These are phyloP conservation scores for Eucalyptus curtisii DNA, from an alignment of 345 rosid species.

Conservation along the genomic window DNA sequence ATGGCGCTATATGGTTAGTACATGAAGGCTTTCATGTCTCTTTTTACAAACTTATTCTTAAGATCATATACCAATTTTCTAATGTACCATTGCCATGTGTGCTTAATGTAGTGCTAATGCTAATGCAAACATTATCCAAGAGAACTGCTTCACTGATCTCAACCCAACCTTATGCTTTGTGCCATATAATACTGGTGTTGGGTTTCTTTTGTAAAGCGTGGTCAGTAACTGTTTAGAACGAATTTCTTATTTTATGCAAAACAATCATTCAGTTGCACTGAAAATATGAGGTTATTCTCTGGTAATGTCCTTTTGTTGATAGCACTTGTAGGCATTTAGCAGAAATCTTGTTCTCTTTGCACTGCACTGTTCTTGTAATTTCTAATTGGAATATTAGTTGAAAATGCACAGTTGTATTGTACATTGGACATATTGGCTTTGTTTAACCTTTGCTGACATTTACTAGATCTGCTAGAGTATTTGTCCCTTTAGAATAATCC, in stretches of 20 bases:
- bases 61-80: neutral
- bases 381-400: neutral
- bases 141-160: neutral
- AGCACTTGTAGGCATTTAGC: neutral
- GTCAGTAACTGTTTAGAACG: neutral
- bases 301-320: neutral
- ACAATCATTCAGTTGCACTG: neutral
- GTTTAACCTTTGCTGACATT: neutral
- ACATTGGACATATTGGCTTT: neutral
- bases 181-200: neutral
- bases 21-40: neutral
- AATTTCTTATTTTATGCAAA: neutral
- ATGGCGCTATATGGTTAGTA: conserved; percentile 85
- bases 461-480: neutral
- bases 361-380: neutral
- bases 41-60: neutral
- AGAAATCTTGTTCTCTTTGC: neutral
- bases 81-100: neutral
- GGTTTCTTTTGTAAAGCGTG: neutral
- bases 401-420: neutral
- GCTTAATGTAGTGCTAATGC: neutral
- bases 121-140: neutral
- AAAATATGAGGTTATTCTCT: neutral
- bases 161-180: neutral
- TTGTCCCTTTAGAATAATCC: neutral